Conservation (phyloP, 2,329 filamentous ascomycete genomes). For the Myriosclerotinia duriaeana region DNA sequence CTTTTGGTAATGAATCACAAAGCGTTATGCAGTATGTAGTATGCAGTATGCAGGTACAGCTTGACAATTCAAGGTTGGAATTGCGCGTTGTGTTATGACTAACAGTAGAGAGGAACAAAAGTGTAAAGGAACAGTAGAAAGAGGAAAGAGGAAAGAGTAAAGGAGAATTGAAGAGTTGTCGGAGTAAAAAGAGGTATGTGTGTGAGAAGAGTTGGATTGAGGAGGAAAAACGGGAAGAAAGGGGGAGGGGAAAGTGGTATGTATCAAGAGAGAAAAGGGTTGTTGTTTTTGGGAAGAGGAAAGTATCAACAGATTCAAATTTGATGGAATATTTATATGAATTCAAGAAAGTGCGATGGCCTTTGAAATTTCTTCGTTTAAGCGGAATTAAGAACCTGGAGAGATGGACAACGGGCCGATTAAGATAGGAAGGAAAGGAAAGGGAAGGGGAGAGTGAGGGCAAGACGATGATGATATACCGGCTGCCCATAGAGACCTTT, state of each 20-base stretch:
- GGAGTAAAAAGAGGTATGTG: background rate
- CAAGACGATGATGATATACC: background rate
- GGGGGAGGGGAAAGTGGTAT: no score
- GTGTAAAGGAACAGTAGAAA: conserved; percentile 7
- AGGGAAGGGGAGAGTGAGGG: background rate
- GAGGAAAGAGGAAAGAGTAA: background rate
- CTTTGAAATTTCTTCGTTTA: background rate
- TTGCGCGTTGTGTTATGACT: background rate
- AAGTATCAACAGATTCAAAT: conserved; percentile 4
- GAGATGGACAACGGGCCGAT: conserved; percentile 7
- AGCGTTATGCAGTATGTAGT: background rate
- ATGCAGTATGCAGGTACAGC: background rate
- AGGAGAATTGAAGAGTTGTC: background rate
- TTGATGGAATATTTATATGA: background rate
- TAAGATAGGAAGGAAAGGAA: background rate
- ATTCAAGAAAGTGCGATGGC: background rate
- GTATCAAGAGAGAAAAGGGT: background rate
- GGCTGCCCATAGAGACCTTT: no score
- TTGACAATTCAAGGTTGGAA: background rate
- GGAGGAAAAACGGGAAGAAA: background rate
- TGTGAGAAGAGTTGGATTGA: background rate
- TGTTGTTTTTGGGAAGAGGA: conserved; percentile 11
- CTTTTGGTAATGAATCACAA: background rate
- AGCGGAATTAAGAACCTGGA: conserved; percentile 4
- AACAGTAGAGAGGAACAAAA: background rate